Percentiles rank a stretch among this genome's conserved stretches.
phyloP scores from a whole-genome alignment of 345 rosid genomes.

The Dipteronia sinensis region DNA sequence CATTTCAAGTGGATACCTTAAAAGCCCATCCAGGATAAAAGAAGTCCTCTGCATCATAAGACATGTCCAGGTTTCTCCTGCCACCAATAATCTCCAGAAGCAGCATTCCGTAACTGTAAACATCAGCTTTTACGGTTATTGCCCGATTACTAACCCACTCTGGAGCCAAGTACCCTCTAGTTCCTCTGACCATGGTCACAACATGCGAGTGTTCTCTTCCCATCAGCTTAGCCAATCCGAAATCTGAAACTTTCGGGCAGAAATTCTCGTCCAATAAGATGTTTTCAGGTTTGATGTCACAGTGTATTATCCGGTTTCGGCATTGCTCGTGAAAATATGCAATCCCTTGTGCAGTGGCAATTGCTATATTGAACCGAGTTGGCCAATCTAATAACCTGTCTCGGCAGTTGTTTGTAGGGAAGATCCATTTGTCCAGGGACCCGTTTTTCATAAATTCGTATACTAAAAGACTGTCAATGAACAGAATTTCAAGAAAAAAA shows the following conservation, averaged over 20 bases:
- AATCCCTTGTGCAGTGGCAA: slow-evolving; percentile 70
- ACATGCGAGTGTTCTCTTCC: slow-evolving; percentile 73
- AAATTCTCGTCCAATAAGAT: slow-evolving; percentile 59
- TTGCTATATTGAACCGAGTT: slow-evolving; percentile 57
- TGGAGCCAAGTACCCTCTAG: slow-evolving; percentile 78
- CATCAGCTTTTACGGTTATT: slow-evolving; percentile 80
- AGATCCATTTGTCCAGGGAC: slow-evolving; percentile 77
- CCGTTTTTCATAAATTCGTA: slow-evolving; percentile 79
- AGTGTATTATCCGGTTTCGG: slow-evolving; percentile 63
- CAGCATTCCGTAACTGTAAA: slow-evolving; percentile 84
- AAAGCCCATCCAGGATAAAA: slow-evolving; percentile 89
- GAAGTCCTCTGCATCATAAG: slow-evolving; percentile 58
- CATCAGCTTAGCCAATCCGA: slow-evolving; percentile 76
- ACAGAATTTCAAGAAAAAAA: neutral
- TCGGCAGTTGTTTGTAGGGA: slow-evolving; percentile 33
- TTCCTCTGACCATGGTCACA: slow-evolving; percentile 74
- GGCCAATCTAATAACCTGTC: slow-evolving; percentile 57
- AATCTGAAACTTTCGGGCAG: slow-evolving; percentile 73
- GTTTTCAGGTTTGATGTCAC: slow-evolving; percentile 78
- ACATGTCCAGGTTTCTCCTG: slow-evolving; percentile 74
- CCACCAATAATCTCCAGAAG: slow-evolving; percentile 78
- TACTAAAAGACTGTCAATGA: slow-evolving; percentile 61
- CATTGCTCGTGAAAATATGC: slow-evolving; percentile 83
- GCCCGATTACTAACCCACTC: slow-evolving; percentile 79
- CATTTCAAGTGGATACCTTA: slow-evolving; percentile 47